These are phyloP conservation scores for Crataegus laevigata DNA, from an alignment of 306 rosid species.

Conservation along the genomic window DNA sequence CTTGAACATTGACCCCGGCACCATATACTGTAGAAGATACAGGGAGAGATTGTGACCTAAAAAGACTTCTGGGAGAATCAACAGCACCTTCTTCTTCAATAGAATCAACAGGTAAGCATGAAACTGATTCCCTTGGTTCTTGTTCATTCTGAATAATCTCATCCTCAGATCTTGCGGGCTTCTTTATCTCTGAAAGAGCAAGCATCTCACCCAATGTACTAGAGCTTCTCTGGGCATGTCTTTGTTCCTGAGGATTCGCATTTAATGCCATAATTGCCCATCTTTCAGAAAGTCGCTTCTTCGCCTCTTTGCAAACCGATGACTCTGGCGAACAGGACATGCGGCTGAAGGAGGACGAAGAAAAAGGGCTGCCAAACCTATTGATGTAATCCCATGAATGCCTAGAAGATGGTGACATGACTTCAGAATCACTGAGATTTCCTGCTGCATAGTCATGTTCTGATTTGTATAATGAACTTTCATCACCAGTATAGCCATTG, in stretches of 20 bases:
- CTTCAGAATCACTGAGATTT: constrained; percentile 69
- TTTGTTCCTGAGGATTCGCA: constrained; percentile 52
- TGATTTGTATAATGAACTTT: constrained; percentile 73
- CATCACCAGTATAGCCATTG: constrained; percentile 73
- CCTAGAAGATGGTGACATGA: constrained; percentile 62
- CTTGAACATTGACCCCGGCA: constrained; percentile 32
- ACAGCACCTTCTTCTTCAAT: constrained; percentile 38
- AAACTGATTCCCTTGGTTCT: constrained; percentile 39
- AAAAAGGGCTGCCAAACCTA: constrained; percentile 55
- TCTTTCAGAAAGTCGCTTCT: constrained; percentile 89
- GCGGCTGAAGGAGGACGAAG: constrained; percentile 66
- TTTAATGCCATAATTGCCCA: constrained; percentile 72
- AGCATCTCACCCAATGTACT: constrained; percentile 96
- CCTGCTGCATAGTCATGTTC: constrained; percentile 57
- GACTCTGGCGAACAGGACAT: constrained; percentile 80
- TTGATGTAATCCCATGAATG: constrained; percentile 79
- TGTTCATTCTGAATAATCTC: constrained; percentile 31
- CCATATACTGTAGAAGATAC: constrained; percentile 45
- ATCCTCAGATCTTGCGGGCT: constrained; percentile 33
- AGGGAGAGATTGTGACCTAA: constrained; percentile 79
- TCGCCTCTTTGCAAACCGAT: constrained; percentile 86
- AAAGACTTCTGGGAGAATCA: constrained; percentile 45
- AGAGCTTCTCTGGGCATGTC: constrained; percentile 46
- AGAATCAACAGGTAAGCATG: constrained; percentile 34
- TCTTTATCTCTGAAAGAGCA: constrained; percentile 63